These are phyloP conservation scores for Pneumocystis wakefieldiae DNA, from an alignment of 1,139 yeast species.

Conservation along the genomic window DNA sequence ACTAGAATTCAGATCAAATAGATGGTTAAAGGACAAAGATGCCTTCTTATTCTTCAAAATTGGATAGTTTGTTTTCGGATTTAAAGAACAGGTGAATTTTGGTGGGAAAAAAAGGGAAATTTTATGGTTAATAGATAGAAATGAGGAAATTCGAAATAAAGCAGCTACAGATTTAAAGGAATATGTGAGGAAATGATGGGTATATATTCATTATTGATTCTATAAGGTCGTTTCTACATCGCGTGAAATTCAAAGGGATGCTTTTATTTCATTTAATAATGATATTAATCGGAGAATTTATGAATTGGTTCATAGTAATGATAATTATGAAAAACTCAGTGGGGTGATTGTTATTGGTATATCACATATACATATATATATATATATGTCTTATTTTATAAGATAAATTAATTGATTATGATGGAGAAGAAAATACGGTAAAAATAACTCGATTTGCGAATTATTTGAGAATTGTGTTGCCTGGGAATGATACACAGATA, in stretches of 20 bases:
- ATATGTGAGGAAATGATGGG: conserved; percentile 28
- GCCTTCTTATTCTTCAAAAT: background rate
- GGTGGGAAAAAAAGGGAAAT: background rate
- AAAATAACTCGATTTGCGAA: conserved; percentile 84
- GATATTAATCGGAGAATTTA: conserved; percentile 79
- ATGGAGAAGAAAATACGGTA: conserved; percentile 65
- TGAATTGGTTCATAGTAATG: conserved; percentile 66
- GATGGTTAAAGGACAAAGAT: background rate
- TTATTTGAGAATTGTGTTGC: conserved; percentile 64
- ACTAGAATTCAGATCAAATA: background rate
- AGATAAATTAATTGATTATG: conserved; percentile 70
- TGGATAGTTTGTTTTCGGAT: background rate
- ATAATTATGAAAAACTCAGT: conserved; percentile 60
- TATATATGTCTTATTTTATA: background rate
- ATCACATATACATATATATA: background rate
- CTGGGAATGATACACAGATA: conserved; percentile 68
- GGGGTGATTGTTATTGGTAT: conserved; percentile 64
- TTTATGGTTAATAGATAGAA: background rate
- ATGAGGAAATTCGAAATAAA: conserved; percentile 21
- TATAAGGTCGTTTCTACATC: conserved; percentile 39
- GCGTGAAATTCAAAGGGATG: conserved; percentile 63
- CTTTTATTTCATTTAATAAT: conserved; percentile 63
- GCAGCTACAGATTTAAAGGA: conserved; percentile 50
- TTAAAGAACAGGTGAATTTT: background rate
- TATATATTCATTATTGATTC: background rate